Evolutionary conservation across 805 yeast species (phyloP), one percentile per base, ranked within the genome.

Genomic region (Wickerhamiella kurtzmanii): DNA sequence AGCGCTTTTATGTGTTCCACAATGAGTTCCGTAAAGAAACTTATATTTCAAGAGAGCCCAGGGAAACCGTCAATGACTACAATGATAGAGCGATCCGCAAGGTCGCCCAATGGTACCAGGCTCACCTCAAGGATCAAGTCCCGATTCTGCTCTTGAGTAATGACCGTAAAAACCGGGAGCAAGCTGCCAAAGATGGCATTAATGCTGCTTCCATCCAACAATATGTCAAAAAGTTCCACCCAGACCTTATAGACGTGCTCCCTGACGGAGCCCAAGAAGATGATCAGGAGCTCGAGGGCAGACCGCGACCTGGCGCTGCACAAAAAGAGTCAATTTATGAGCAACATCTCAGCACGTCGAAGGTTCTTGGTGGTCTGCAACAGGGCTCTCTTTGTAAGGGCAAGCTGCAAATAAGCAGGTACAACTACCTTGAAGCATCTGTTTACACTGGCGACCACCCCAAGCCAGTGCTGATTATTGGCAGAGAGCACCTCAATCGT

Each of bases 301-400:
- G n/a, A n/a, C n/a, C n/a, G n/a, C 32, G 32, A 6, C 32, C 32
- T 25, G 40, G 48, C 3, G 61, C 58, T 22, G 58, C 57, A 28
- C 58, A 64, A n/a, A 56, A 60, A 1, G 87, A 80, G 54, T 71
- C 74, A 28, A 67, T 74, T 22, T 92, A 78, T 59, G 82, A 82
- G 1, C 88, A 82, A 46, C 85, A 86, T 60, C 85, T 82, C 61
- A 64, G 88, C 3, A 76, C 79, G 40, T 76, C 97, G 0, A 74
- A 95, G 65, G 70, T 87, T 13, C 77, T 86, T 75, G 97, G 95
- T 44, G 98, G 98, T 41, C 64, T 89, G 51, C 82, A 81, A 59
- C 82, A 79, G 56, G 95, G 95, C 19, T 79, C 89, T 11, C 67
- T 92, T 41, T 82, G 81, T 60, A 96, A 86, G 64, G 98, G 98